Conservation (phyloP, 2,329 filamentous ascomycete species). For the Spiromastix sp. region DNA sequence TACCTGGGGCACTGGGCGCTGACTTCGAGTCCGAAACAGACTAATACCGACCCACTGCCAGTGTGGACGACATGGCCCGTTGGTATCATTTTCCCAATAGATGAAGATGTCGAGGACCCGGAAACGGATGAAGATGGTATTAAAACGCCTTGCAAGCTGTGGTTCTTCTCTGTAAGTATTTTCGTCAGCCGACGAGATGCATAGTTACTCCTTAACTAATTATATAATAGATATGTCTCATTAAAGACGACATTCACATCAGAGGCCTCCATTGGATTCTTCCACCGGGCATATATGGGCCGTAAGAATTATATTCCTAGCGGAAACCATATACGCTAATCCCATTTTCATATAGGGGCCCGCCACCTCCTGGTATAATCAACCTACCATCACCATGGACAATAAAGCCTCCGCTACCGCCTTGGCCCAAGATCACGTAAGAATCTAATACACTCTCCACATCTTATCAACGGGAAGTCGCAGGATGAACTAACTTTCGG, state of each 20-base stretch:
- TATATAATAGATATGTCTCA: slow-evolving; percentile 1
- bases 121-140: not conserved
- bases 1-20: not conserved
- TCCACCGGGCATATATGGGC: slow-evolving; percentile 1
- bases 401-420: slow-evolving; percentile 1
- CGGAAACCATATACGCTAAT: too few species aligned
- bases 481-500: not conserved
- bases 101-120: slow-evolving; percentile 2
- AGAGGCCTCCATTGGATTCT: slow-evolving; percentile 2
- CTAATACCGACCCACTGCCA: not conserved
- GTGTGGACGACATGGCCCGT: slow-evolving; percentile 1
- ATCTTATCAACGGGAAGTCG: not conserved
- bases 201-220: not conserved
- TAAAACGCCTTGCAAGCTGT: slow-evolving; percentile 2
- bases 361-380: not conserved
- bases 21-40: slow-evolving; percentile 1
- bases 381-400: slow-evolving; percentile 1
- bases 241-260: not conserved
- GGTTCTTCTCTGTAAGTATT: slow-evolving; percentile 4
- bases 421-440: slow-evolving; percentile 3
- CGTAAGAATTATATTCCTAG: slow-evolving; percentile 1
- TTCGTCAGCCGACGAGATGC: not conserved
- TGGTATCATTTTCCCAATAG: not conserved
- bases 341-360: slow-evolving; percentile 1
- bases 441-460: not conserved